These are phyloP conservation scores for Phytopythium ostracodes DNA, from an alignment of 352 stramenopile genomes.

Conservation along the genomic window DNA sequence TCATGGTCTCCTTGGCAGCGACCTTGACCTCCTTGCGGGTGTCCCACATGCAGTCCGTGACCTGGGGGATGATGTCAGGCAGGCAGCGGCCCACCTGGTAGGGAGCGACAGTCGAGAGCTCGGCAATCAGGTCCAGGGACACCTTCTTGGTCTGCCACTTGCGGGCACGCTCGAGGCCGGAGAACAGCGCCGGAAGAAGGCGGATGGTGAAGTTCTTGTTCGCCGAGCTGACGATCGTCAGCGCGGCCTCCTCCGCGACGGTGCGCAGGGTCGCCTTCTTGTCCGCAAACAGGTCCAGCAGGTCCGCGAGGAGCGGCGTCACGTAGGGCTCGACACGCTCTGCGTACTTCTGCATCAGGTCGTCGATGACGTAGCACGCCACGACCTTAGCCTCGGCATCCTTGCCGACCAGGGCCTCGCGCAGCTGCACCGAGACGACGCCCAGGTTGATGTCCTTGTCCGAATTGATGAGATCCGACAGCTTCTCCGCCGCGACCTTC, in stretches of 20 bases:
- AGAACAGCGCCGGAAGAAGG: constrained; percentile 91
- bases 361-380: constrained; percentile 68
- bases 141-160: constrained; percentile 99
- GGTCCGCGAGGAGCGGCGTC: constrained; percentile 51
- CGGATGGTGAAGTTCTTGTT: constrained; percentile 88
- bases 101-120: constrained; percentile 90
- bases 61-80: constrained; percentile 95
- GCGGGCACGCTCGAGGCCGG: constrained; percentile 69
- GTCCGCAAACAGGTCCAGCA: constrained; percentile 81
- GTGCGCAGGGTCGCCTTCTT: constrained; percentile 77
- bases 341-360: constrained; percentile 85
- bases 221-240: constrained; percentile 74
- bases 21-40: constrained; percentile 98
- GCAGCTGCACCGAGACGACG: constrained; percentile 66
- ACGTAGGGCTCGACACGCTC: constrained; percentile 80
- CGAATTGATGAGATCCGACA: constrained; percentile 72
- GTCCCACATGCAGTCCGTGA: constrained; percentile 99
- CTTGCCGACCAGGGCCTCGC: constrained; percentile 45
- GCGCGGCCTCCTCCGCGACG: constrained; percentile 64
- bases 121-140: constrained; percentile 91
- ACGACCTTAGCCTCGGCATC: constrained; percentile 70
- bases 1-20: constrained; percentile 93
- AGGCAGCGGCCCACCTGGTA: constrained; percentile 95
- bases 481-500: constrained; percentile 81
- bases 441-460: constrained; percentile 72